These are phyloP conservation scores for Paragyromitra xinjiangensis DNA, from an alignment of 495 filamentous ascomycete species.

Conservation along the genomic window DNA sequence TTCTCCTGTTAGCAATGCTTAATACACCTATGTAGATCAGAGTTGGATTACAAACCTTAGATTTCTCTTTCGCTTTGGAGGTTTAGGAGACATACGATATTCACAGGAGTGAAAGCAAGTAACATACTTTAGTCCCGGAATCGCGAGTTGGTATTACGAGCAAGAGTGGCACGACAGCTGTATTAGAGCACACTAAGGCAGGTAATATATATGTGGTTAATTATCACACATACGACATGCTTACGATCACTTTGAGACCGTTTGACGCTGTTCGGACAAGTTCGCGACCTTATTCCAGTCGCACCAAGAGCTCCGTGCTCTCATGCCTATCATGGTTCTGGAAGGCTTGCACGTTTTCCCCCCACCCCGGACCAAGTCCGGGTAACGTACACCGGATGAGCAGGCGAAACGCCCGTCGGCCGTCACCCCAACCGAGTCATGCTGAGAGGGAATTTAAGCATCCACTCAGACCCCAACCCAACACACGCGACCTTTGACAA, in stretches of 20 bases:
- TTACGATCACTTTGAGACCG: background rate
- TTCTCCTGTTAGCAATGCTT: background rate
- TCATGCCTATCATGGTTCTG: background rate
- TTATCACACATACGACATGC: background rate
- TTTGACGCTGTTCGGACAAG: background rate
- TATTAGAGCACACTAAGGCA: background rate
- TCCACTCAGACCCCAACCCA: slow-evolving; percentile 39
- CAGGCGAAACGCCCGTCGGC: slow-evolving; percentile 33
- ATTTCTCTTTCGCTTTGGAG: background rate
- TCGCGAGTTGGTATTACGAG: background rate
- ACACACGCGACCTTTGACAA: slow-evolving; percentile 49
- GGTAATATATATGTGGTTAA: slow-evolving; percentile 9
- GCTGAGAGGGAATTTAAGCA: slow-evolving; percentile 45
- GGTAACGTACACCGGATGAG: slow-evolving; percentile 37
- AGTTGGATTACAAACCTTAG: background rate
- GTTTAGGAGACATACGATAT: background rate
- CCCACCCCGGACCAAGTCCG: slow-evolving; percentile 16
- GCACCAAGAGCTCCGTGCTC: background rate
- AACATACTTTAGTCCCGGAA: background rate
- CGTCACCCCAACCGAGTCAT: too few species aligned
- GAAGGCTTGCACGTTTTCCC: slow-evolving; percentile 12
- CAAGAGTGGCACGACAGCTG: slow-evolving; percentile 9
- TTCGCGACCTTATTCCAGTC: background rate
- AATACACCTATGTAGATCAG: background rate
- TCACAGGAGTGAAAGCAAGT: too few species aligned